Percentiles rank a stretch among this genome's conserved stretches.
phyloP scores from a whole-genome alignment of 306 rosid genomes.

The Lathyrus oleraceus region DNA sequence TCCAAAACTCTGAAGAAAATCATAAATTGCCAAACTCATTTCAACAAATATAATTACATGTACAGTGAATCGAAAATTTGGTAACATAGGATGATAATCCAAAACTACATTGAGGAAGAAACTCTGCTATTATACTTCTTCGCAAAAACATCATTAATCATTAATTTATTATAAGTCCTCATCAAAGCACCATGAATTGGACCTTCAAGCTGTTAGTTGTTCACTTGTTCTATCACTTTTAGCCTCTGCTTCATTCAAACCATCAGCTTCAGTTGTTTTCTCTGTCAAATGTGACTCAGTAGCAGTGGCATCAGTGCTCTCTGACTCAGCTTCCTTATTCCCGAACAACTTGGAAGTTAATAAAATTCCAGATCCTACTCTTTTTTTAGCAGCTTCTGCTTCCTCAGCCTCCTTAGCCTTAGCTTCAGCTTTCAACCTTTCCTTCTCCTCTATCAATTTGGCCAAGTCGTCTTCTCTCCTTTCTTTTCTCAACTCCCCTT shows the following conservation, averaged over 20 bases:
- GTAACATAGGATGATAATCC: slow-evolving; percentile 23
- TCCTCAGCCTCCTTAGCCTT: slow-evolving; percentile 95
- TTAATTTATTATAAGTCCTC: slow-evolving; percentile 26
- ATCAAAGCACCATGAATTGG: background rate
- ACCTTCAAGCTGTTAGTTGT: slow-evolving; percentile 43
- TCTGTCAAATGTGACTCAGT: slow-evolving; percentile 35
- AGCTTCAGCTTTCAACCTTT: slow-evolving; percentile 86
- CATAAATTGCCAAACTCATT: slow-evolving; percentile 36
- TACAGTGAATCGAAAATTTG: slow-evolving; percentile 12
- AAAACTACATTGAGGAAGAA: slow-evolving; percentile 24
- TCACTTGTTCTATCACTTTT: slow-evolving; percentile 44
- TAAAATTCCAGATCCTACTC: slow-evolving; percentile 75
- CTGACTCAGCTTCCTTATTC: slow-evolving; percentile 53
- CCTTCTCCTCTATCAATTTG: slow-evolving; percentile 91
- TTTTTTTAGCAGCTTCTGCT: slow-evolving; percentile 88
- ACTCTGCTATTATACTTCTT: slow-evolving; percentile 21
- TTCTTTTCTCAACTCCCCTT: slow-evolving; percentile 74
- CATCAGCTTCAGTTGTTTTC: slow-evolving; percentile 33
- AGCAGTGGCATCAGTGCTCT: slow-evolving; percentile 7
- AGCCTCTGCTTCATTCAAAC: slow-evolving; percentile 32
- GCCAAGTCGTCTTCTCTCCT: slow-evolving; percentile 82
- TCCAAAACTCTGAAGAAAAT: slow-evolving; percentile 14
- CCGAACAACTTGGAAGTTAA: slow-evolving; percentile 83
- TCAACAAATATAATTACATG: slow-evolving; percentile 36
- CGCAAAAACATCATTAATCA: slow-evolving; percentile 7